Evolutionary conservation across 257 asterid species (phyloP), one percentile per base, ranked within the genome.

Genomic region (Ehretia macrophylla): DNA sequence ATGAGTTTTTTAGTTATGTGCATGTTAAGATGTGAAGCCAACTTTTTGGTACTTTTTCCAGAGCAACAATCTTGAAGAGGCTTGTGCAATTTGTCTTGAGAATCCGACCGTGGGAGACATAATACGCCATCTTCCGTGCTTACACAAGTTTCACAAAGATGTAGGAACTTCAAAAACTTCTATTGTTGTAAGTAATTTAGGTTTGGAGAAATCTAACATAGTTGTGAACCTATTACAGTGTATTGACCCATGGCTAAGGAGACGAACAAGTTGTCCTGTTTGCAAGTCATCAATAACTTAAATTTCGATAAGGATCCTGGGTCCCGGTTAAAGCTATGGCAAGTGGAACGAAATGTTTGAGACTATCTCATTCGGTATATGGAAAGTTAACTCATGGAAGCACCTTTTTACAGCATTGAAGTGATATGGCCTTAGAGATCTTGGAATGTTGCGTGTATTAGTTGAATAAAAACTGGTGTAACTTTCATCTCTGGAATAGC

Each of bases 91-190:
- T 62, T 92, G 98, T 75, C 95, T 92, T 23, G 98, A 92, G 49
- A 79, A 83, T 58, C 97, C 95, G 32, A 77, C 79, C 22, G 48
- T 65, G 3, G 98, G 97, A 44, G 97, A 92, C 42, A 52, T 73
- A 10, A 81, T 92, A 53, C 94, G 95, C 65, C 98, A 88, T 72
- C 95, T 92, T 48, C 97, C 98, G 21, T 92, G 98, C 77, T 75
- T 92, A 19, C 97, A 92, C 90, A 92, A 92, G 67, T 88, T 88
- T 67, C 98, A 92, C 80, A 92, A 92, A 86, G 95, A 85, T 65
- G 98, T 88, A 81, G 16, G 85, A 46, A 64, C 52, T 54, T 56
- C 18, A 53, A 54, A 42, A 51, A 42, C 18, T 37, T 48, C 54
- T 62, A 39, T 27, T 14, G 18, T 39, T 52, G 5, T 4, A 32